Base-by-base conservation (phyloP, 2,329 filamentous ascomycete genomes). In the Penicillium rolfsii region DNA sequence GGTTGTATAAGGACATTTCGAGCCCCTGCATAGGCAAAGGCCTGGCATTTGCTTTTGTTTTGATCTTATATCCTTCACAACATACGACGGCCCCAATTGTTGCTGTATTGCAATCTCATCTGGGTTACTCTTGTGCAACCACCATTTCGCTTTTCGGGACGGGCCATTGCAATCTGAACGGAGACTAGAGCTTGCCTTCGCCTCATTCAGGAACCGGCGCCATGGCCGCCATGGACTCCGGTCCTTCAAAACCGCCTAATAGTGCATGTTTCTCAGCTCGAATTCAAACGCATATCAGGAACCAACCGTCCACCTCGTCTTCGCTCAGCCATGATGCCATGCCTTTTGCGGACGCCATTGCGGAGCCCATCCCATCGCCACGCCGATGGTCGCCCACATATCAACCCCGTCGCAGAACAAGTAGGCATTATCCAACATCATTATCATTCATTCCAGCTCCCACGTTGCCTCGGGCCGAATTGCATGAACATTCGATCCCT, bases 391-490 rank as follows among this genome's bases (percentile, higher is more conserved):
- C 67, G 48, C 67, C 67, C 26, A 70, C 67, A 60, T 70, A 69
- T 61, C 58, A 68, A 55, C 72, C 71, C 45, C 64, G 73, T 36
- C 71, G 71, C 58, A 72, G 69, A 55, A 43, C 52, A 22, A 73
- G 71, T 43, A 73, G 71, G 53, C 74, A 74, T 58, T 67, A 70
- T 40, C 73, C 71, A 40, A 71, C 65, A 38, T 73, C 73, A 5
- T 66, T 77, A 45, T 76, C 75, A 38, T 77, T 76, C 57, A 64
- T 74, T 50, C 70, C 73, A 16, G 69, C 75, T 43, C 71, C 71
- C 7, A 66, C 65, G 38, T 30, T 65, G 30, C 68, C 70, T 26
- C 73, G 71, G 6, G 62, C 65, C 40, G 75, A 76, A 33, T 63
- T 70, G 26, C 57, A 67, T 22, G 73, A 76, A 30, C 69, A 71